Evolutionary conservation across 2,329 filamentous ascomycete species (phyloP).

Genomic region (Lasiodiplodia sp.): DNA sequence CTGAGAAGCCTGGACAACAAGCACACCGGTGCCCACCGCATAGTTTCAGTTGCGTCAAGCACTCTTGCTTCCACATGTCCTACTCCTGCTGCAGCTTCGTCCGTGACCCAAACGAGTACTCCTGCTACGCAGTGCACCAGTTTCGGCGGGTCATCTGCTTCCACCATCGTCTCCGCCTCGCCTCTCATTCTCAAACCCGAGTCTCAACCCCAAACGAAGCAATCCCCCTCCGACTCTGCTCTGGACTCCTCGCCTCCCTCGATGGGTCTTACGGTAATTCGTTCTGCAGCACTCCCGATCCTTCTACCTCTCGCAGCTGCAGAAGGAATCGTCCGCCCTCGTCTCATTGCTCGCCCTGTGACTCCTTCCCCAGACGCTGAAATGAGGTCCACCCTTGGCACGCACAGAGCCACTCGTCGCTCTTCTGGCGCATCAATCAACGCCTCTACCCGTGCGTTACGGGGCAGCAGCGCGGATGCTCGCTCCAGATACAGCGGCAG

Average conservation of each 20-base stretch:
- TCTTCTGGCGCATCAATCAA: background rate
- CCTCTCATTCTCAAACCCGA: background rate
- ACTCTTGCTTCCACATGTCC: constrained; percentile 1
- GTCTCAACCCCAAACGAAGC: constrained; percentile 20
- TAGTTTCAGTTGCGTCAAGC: constrained; percentile 6
- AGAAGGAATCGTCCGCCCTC: constrained; percentile 43
- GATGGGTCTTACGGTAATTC: constrained; percentile 20
- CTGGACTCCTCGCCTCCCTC: background rate
- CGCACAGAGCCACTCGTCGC: background rate
- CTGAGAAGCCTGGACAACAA: background rate
- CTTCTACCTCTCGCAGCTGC: constrained; percentile 48
- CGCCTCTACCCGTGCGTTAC: background rate
- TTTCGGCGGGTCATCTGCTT: background rate
- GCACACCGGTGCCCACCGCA: background rate
- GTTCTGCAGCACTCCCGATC: constrained; percentile 45
- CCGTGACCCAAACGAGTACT: background rate
- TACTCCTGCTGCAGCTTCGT: constrained; percentile 5
- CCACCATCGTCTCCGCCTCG: background rate
- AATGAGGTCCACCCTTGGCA: constrained; percentile 25
- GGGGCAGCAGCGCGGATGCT: background rate
- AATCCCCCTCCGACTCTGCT: background rate
- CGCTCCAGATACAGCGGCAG: background rate
- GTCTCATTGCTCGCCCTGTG: constrained; percentile 39
- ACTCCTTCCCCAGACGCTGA: constrained; percentile 39
- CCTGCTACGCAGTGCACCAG: background rate